phyloP scores from a whole-genome alignment of 2,329 filamentous ascomycete species.

The Fusarium buxicola region DNA sequence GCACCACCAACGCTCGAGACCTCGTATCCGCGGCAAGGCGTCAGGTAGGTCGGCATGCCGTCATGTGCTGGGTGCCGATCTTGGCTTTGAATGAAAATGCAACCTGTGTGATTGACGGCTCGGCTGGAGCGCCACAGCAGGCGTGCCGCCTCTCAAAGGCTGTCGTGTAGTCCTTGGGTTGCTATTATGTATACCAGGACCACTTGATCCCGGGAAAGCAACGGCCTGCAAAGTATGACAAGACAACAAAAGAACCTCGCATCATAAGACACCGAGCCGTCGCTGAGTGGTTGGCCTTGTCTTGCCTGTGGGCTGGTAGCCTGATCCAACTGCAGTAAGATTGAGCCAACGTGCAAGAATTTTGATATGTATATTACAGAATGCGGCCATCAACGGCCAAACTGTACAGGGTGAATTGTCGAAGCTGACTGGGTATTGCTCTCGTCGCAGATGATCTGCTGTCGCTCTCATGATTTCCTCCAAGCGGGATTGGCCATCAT shows the following conservation, averaged over 20 bases:
- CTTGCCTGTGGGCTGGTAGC: slow-evolving; percentile 20
- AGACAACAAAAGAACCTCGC: slow-evolving; percentile 25
- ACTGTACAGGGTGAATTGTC: slow-evolving; percentile 44
- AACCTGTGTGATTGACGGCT: slow-evolving; percentile 30
- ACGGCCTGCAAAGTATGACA: slow-evolving; percentile 26
- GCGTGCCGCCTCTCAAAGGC: slow-evolving; percentile 13
- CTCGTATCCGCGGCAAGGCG: slow-evolving; percentile 30
- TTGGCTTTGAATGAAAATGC: slow-evolving; percentile 25
- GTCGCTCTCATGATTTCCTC: slow-evolving; percentile 47
- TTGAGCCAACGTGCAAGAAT: slow-evolving; percentile 34
- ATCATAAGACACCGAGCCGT: slow-evolving; percentile 20
- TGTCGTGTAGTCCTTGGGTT: slow-evolving; percentile 25
- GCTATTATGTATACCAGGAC: slow-evolving; percentile 12
- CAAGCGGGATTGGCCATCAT: slow-evolving; percentile 54
- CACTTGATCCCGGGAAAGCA: slow-evolving; percentile 21
- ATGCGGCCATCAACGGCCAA: slow-evolving; percentile 40
- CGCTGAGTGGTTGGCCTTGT: slow-evolving; percentile 22
- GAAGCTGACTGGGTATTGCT: slow-evolving; percentile 43
- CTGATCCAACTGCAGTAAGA: slow-evolving; percentile 28
- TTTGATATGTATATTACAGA: slow-evolving; percentile 48
- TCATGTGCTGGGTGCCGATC: slow-evolving; percentile 27
- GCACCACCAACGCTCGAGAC: slow-evolving; percentile 20
- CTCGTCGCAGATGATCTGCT: slow-evolving; percentile 39
- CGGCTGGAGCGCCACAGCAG: slow-evolving; percentile 33
- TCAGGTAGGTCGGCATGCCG: slow-evolving; percentile 27